Conservation (phyloP, 345 rosid species). For the Hevea brasiliensis region DNA sequence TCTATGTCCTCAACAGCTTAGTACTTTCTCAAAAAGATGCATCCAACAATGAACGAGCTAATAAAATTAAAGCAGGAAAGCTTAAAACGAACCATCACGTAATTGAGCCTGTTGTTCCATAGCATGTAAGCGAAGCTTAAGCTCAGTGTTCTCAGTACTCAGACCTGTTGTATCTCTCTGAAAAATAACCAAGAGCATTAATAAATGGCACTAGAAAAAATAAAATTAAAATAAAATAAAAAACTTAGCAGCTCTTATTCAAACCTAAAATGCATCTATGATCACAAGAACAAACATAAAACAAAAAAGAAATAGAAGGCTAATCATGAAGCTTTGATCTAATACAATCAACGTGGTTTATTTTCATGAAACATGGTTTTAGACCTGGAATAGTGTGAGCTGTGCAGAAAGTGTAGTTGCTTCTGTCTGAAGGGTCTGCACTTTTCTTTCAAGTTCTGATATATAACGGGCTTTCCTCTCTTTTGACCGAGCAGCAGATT, state of each 20-base stretch:
- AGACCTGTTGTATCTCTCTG: slow-evolving; percentile 87
- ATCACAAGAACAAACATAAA: background rate
- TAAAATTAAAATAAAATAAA: no score
- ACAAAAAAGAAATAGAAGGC: background rate
- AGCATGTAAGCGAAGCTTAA: slow-evolving; percentile 84
- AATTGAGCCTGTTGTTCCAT: slow-evolving; percentile 91
- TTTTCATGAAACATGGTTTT: background rate
- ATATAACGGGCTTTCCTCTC: slow-evolving; percentile 78
- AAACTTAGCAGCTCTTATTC: background rate
- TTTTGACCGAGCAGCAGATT: slow-evolving; percentile 85
- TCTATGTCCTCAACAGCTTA: background rate
- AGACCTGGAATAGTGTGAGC: slow-evolving; percentile 74
- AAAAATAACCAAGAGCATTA: slow-evolving; percentile 21
- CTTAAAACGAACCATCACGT: slow-evolving; percentile 61
- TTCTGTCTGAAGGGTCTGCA: slow-evolving; percentile 80
- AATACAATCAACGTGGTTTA: background rate
- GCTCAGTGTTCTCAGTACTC: slow-evolving; percentile 83
- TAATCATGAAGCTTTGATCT: background rate
- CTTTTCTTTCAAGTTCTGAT: slow-evolving; percentile 79
- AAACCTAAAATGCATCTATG: background rate
- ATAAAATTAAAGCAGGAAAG: background rate
- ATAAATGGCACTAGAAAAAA: background rate
- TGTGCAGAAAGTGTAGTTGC: slow-evolving; percentile 83
- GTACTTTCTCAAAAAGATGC: background rate
- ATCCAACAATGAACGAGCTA: background rate